These are phyloP conservation scores for Neurospora africana DNA, from an alignment of 495 filamentous ascomycete genomes.

Conservation along the genomic window DNA sequence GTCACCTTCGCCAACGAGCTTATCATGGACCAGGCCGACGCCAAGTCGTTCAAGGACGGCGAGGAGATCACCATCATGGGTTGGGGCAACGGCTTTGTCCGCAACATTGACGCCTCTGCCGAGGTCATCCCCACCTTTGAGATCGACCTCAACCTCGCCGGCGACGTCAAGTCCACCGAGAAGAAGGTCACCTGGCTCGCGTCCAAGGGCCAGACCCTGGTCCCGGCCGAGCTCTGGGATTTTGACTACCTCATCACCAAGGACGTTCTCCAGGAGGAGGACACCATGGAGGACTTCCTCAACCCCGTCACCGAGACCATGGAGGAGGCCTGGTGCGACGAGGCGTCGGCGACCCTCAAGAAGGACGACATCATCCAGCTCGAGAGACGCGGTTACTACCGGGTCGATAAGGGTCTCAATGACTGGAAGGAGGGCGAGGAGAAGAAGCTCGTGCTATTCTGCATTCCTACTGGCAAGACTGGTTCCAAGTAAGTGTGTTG, in stretches of 20 bases:
- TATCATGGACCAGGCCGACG: constrained; percentile 78
- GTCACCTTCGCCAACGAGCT: constrained; percentile 62
- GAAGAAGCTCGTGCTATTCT: constrained; percentile 63
- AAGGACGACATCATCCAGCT: constrained; percentile 87
- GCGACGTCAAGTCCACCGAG: constrained; percentile 86
- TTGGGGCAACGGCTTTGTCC: constrained; percentile 86
- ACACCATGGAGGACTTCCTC: constrained; percentile 70
- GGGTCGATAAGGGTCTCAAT: constrained; percentile 51
- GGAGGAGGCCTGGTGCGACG: constrained; percentile 67
- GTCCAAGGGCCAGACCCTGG: constrained; percentile 57
- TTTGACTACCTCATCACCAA: constrained; percentile 91
- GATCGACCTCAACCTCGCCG: constrained; percentile 72
- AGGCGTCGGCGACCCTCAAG: constrained; percentile 64
- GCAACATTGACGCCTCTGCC: constrained; percentile 40
- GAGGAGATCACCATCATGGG: constrained; percentile 95
- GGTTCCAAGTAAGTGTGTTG: constrained; percentile 13
- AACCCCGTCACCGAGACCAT: constrained; percentile 66
- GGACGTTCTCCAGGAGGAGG: constrained; percentile 75
- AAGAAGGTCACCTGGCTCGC: constrained; percentile 94
- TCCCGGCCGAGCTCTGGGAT: constrained; percentile 76
- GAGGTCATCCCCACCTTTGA: constrained; percentile 56
- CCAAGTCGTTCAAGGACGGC: constrained; percentile 64
- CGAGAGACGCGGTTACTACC: constrained; percentile 84
- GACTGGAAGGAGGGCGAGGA: constrained; percentile 35
- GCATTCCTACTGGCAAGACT: constrained; percentile 53